Conservation (phyloP, 225 moss, liverwort and hornwort genomes). For the Marchantia polymorpha region DNA sequence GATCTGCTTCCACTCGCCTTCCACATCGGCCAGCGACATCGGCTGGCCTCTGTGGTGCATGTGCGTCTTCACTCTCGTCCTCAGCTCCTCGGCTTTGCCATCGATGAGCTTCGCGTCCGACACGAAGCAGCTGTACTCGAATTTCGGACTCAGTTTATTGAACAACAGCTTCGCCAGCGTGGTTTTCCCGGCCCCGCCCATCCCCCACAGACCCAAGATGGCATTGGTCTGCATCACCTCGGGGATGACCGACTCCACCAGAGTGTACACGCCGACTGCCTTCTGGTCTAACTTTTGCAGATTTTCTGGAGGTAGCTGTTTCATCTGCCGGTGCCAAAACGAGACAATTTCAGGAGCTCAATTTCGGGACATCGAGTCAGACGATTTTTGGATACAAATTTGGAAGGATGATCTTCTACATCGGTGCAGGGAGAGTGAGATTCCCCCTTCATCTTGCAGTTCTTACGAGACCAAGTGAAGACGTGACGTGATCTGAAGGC, state of each 20-base stretch:
- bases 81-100: not conserved
- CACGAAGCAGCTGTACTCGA: conserved; percentile 26
- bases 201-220: conserved; percentile 15
- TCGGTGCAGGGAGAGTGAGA: not conserved
- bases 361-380: too few species aligned
- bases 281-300: conserved; percentile 7
- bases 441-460: too few species aligned
- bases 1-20: conserved; percentile 16
- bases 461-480: not conserved
- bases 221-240: conserved; percentile 7
- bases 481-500: not conserved
- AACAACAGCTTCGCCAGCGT: conserved; percentile 23
- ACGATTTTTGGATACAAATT: not conserved
- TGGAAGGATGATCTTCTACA: not conserved
- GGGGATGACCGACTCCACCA: conserved; percentile 4
- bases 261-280: conserved; percentile 5
- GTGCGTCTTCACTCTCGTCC: not conserved
- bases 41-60: conserved; percentile 14
- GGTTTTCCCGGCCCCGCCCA: conserved; percentile 27
- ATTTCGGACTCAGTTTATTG: conserved; percentile 17
- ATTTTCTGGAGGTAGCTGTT: conserved; percentile 1
- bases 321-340: not conserved
- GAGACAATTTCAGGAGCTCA: not conserved
- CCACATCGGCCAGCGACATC: not conserved
- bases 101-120: conserved; percentile 7